A percentile compares a stretch with the other conserved stretches of the same genome.
These are phyloP conservation scores for Boletus rubropictus DNA, from an alignment of 768 basidiomycete genomes.

Conservation along the genomic window DNA sequence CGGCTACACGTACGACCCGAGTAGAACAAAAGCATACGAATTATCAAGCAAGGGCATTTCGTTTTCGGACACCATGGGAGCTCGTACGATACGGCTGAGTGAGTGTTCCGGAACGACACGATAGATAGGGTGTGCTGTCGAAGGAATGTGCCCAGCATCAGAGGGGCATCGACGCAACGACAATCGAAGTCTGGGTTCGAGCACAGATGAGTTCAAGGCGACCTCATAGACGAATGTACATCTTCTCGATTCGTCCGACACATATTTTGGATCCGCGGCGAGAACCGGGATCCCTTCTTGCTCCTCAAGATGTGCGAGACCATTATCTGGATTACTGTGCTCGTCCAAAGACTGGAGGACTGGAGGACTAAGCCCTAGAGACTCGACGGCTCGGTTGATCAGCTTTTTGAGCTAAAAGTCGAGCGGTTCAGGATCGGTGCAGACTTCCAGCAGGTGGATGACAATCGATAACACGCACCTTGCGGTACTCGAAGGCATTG, in stretches of 20 bases:
- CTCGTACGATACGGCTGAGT: constrained; percentile 3
- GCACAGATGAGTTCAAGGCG: constrained; percentile 38
- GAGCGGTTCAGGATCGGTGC: neutral
- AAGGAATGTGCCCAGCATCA: neutral
- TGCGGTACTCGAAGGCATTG: constrained; percentile 79
- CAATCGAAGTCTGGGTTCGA: constrained; percentile 55
- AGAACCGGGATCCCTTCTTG: neutral
- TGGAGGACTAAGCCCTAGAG: constrained; percentile 54
- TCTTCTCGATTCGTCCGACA: neutral
- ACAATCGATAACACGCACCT: constrained; percentile 37
- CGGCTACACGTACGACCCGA: neutral
- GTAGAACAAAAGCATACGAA: constrained; percentile 5
- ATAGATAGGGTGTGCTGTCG: constrained; percentile 3
- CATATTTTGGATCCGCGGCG: neutral
- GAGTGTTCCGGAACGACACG: constrained; percentile 10
- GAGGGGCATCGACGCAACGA: constrained; percentile 30
- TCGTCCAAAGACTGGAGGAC: constrained; percentile 42
- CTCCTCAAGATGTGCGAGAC: neutral
- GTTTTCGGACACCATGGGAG: neutral
- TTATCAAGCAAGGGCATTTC: neutral
- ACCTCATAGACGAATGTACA: constrained; percentile 53
- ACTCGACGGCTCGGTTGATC: constrained; percentile 75
- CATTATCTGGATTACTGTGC: constrained; percentile 10
- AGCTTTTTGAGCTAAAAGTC: constrained; percentile 76
- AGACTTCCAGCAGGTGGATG: too few species aligned